A percentile compares a stretch with the other conserved stretches of the same genome.
These are phyloP conservation scores for Oryza meyeriana DNA, from an alignment of 176 grass and related monocot genomes.

Conservation along the genomic window DNA sequence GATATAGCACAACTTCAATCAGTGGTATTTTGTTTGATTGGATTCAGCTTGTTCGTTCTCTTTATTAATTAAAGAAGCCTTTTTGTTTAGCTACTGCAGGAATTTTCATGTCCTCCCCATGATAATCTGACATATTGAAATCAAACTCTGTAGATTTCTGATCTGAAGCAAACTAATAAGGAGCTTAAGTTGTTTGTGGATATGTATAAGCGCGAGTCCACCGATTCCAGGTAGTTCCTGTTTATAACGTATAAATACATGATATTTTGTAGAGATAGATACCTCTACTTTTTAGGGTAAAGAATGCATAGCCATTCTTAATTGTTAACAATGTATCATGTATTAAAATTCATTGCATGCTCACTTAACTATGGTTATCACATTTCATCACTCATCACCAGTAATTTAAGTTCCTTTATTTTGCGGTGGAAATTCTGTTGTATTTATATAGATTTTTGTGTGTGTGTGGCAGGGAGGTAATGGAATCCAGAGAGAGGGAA, in stretches of 20 bases:
- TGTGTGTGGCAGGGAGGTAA: constrained; percentile 61
- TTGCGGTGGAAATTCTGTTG: not conserved
- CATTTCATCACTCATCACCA: not conserved
- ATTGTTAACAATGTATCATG: not conserved
- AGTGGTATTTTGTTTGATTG: constrained; percentile 21
- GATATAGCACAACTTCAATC: constrained; percentile 59
- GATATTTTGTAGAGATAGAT: not conserved
- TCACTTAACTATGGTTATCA: not conserved
- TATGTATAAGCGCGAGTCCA: constrained; percentile 56
- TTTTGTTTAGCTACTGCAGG: not conserved
- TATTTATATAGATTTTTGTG: not conserved
- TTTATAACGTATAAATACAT: not conserved
- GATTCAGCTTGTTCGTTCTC: not conserved
- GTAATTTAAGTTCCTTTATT: not conserved
- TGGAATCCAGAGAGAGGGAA: constrained; percentile 72
- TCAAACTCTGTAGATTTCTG: constrained; percentile 33
- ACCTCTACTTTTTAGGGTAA: not conserved
- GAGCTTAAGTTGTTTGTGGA: constrained; percentile 55
- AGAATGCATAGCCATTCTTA: not conserved
- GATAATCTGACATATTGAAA: constrained; percentile 28
- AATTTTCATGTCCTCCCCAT: not conserved
- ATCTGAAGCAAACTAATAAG: constrained; percentile 37
- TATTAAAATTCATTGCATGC: not conserved
- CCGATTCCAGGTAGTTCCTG: constrained; percentile 47
- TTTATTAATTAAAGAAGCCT: not conserved